Base-by-base conservation (phyloP, 495 filamentous ascomycete genomes). In the Sphaerosporella brunnea region DNA sequence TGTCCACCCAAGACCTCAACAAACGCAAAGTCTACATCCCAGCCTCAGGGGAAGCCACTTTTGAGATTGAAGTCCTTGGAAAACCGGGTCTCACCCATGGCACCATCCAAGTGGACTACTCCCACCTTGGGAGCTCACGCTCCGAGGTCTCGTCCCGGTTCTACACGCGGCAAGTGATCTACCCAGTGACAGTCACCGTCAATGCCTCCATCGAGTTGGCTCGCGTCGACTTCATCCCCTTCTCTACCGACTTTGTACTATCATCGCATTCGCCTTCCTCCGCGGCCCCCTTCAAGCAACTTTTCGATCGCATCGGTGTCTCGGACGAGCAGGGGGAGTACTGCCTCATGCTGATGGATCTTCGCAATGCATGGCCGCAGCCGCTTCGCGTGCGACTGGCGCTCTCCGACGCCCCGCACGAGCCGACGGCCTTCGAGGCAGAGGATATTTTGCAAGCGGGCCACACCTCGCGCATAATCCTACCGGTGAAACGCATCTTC, bases 291-390 rank as follows among this genome's bases (percentile, higher is more conserved):
- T 55, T 59, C 25, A 59, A 54, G 23, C 47, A 59, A 28, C 40
- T 59, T n/a, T 59, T 59, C 28, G 47, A 32, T n/a, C 47, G 52
- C 21, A 55, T 47, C 37, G 52, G 47, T 4, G 43, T 53, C n/a
- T 49, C 51, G 10, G 53, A 60, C 15, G 44, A 61, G 20, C 58
- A 53, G 3, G 47, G 48, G 40, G 71, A 84, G 21, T 77, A 88
- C 58, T 92, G 84, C 57, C 68, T 93, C 34, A 65, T 93, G 13
- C 56, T 92, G 4, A 64, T 96, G 15, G 88, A 96, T 60, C 69
- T 94, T 24, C 76, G 83, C 35, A 96, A 96, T 55, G 74, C 78
- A 19, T 94, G 85, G 84, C 81, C 84, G 11, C 78, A 72, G 50
- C 74, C 78, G 3, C 70, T 95, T 48, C 64, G 74, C 23, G 72